phyloP scores from a whole-genome alignment of 2,329 filamentous ascomycete genomes.

The Penicillium olsonii region DNA sequence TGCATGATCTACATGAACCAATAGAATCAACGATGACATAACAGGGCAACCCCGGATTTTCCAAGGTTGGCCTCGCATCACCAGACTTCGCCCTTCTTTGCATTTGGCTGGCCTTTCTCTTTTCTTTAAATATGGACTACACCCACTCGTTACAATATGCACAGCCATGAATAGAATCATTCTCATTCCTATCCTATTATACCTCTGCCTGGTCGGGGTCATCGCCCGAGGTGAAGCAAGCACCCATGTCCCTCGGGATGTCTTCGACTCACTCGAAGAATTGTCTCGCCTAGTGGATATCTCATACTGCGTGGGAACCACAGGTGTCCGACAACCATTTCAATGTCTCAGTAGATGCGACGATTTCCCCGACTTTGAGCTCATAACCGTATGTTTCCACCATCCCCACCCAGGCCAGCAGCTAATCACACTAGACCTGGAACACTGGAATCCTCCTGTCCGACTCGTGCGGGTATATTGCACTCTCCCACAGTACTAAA shows the following conservation, averaged over 20 bases:
- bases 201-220: neutral
- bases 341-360: slow-evolving; percentile 78
- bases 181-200: neutral
- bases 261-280: slow-evolving; percentile 84
- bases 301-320: slow-evolving; percentile 84
- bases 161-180: slow-evolving; percentile 4
- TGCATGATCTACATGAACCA: neutral
- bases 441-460: slow-evolving; percentile 83
- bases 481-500: slow-evolving; percentile 70
- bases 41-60: slow-evolving; percentile 11
- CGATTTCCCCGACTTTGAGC: slow-evolving; percentile 77
- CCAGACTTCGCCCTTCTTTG: neutral
- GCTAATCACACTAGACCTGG: slow-evolving; percentile 62
- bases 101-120: neutral
- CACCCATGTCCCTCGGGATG: slow-evolving; percentile 53
- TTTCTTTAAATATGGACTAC: neutral
- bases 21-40: slow-evolving; percentile 10
- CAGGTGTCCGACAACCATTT: slow-evolving; percentile 82
- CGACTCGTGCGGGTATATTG: slow-evolving; percentile 93
- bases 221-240: slow-evolving; percentile 5
- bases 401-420: neutral
- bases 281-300: slow-evolving; percentile 91
- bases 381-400: slow-evolving; percentile 61
- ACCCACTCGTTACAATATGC: neutral
- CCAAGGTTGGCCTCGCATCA: slow-evolving; percentile 5